These are phyloP conservation scores for Globisporangium canariense DNA, from an alignment of 352 stramenopile genomes.

Conservation along the genomic window DNA sequence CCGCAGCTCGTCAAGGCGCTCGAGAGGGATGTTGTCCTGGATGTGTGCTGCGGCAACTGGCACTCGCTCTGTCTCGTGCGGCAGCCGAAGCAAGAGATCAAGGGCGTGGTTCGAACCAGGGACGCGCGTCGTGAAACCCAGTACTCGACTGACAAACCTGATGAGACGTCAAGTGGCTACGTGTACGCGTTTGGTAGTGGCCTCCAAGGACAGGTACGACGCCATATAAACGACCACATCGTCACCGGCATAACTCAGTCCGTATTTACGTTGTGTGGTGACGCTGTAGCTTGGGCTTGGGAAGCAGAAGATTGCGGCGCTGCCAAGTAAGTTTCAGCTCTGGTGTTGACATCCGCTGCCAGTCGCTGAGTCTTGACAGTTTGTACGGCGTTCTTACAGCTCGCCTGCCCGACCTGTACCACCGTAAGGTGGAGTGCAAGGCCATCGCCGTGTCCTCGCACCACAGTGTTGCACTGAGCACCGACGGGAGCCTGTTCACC, in stretches of 20 bases:
- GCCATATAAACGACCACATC: neutral
- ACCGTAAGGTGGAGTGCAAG: slow-evolving; percentile 46
- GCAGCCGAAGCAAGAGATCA: slow-evolving; percentile 8
- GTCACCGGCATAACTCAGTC: too few relatives aligned
- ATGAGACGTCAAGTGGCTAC: slow-evolving; percentile 26
- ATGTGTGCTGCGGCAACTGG: slow-evolving; percentile 62
- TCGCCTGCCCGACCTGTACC: slow-evolving; percentile 47
- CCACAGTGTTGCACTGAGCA: slow-evolving; percentile 50
- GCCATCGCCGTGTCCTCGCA: slow-evolving; percentile 50
- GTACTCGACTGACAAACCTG: neutral
- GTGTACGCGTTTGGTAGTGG: slow-evolving; percentile 68
- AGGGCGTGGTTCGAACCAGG: neutral
- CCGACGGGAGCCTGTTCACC: slow-evolving; percentile 63
- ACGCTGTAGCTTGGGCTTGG: slow-evolving; percentile 48
- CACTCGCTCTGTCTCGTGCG: slow-evolving; percentile 65
- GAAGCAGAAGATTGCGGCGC: slow-evolving; percentile 56
- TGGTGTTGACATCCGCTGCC: neutral
- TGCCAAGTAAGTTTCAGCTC: slow-evolving; percentile 48
- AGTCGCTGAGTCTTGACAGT: too few relatives aligned
- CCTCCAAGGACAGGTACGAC: slow-evolving; percentile 55
- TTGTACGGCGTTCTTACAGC: slow-evolving; percentile 20
- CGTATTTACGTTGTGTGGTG: neutral
- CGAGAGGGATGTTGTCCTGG: slow-evolving; percentile 46
- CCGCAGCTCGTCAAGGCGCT: slow-evolving; percentile 50
- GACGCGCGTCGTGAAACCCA: neutral